Percentiles rank a stretch among this genome's conserved stretches.
These are phyloP conservation scores for Aethionema arabicum DNA, from an alignment of 345 rosid genomes.

Conservation along the genomic window DNA sequence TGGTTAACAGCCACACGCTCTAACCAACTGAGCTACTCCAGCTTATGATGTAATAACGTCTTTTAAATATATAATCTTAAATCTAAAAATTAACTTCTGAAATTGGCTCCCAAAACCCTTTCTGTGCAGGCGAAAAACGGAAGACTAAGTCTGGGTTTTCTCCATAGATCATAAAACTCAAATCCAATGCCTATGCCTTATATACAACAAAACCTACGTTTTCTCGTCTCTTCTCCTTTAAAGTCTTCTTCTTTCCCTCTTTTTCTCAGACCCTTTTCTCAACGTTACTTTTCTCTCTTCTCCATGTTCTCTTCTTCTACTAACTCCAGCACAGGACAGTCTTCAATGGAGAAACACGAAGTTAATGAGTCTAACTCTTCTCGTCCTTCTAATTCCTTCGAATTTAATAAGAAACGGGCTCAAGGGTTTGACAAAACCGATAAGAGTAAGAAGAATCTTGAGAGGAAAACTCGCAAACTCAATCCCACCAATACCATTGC, in stretches of 20 bases:
- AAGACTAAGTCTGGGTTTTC: background rate
- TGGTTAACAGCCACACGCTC: slow-evolving; percentile 72
- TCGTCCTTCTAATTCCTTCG: slow-evolving; percentile 36
- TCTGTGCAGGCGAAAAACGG: background rate
- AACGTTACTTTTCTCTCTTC: slow-evolving; percentile 34
- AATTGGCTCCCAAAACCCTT: slow-evolving; percentile 32
- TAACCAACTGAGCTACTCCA: slow-evolving; percentile 47
- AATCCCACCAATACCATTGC: slow-evolving; percentile 81
- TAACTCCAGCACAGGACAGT: background rate
- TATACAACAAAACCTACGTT: slow-evolving; percentile 49
- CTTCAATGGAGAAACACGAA: slow-evolving; percentile 50
- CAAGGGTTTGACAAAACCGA: slow-evolving; percentile 59
- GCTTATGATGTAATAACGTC: accelerated
- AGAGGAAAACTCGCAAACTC: slow-evolving; percentile 64
- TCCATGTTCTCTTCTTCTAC: slow-evolving; percentile 36
- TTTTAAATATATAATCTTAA: accelerated
- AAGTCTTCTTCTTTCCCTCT: slow-evolving; percentile 37
- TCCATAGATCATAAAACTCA: slow-evolving; percentile 27
- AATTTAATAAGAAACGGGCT: slow-evolving; percentile 77
- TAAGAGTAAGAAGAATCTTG: slow-evolving; percentile 56
- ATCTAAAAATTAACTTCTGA: background rate
- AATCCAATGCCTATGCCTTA: slow-evolving; percentile 32
- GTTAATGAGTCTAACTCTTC: slow-evolving; percentile 17
- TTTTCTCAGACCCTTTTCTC: slow-evolving; percentile 36
- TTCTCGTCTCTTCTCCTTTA: slow-evolving; percentile 43